Evolutionary conservation across 2,329 filamentous ascomycete species (phyloP), one percentile per base, ranked within the genome.

Genomic region (Penicillium sp.): DNA sequence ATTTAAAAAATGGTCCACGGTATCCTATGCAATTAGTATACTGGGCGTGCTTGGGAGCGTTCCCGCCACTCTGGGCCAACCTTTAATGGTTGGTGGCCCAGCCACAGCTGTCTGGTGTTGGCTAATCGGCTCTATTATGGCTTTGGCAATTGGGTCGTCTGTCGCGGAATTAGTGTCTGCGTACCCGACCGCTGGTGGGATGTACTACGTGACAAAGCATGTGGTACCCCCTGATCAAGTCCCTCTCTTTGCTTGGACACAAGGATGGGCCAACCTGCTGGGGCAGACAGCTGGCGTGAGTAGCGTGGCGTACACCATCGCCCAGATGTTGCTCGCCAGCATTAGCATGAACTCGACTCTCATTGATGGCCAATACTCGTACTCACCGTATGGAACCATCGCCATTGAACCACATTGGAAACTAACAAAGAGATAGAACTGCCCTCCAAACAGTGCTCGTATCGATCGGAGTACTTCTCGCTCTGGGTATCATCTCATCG

Each of bases 131-230:
- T 87, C 84, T 12, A 75, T 83, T 62, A 88, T 88, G 85, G 85
- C 86, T 37, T 83, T 86, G 71, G 85, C 84, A 63, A 88, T 88
- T 66, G 85, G 84, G 14, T 85, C 83, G 64, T 88, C 85, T 58
- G 86, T 88, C n/a, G 83, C 86, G 45, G 86, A 88, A 72, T 73
- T 88, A 54, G 85, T 88, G 31, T 88, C 86, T 7, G 86, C 86
- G 35, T 88, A 88, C 73, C 86, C 86, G 37, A 89, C 86, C 1
- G 86, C 86, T 2, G 86, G 86, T 20, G 86, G 86, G 2, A 88
- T 89, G 85, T 88, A 88, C 72, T 89, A 88, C 70, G 85, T 88
- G 37, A 87, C 85, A 10, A 88, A 88, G 67, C 83, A 86, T 68
- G 85, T 88, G 37, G 85, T 88, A 1, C 86, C 86, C 8, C 75